These are phyloP conservation scores for Vigna hirtella DNA, from an alignment of 306 rosid species.

Conservation along the genomic window DNA sequence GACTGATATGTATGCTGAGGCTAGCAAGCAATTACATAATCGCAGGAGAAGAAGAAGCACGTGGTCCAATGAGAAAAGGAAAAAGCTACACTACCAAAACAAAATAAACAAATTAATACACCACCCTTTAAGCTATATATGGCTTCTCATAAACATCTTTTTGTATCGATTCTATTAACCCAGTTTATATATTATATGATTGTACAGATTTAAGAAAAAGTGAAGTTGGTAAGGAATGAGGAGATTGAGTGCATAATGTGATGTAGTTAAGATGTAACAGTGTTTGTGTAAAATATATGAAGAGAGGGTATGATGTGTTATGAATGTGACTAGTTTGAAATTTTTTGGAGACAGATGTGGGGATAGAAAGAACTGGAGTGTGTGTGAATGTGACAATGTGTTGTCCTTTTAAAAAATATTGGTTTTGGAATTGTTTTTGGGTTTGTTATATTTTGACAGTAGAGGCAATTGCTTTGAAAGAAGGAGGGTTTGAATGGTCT, in stretches of 20 bases:
- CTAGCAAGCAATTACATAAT: conserved; percentile 39
- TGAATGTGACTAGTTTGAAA: background rate
- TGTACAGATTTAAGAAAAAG: no score
- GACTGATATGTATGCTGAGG: conserved; percentile 24
- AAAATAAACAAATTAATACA: conserved; percentile 1
- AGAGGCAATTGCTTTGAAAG: conserved; percentile 30
- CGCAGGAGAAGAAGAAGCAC: conserved; percentile 45
- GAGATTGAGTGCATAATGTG: no score
- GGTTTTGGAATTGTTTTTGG: background rate
- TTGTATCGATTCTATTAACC: conserved; percentile 26
- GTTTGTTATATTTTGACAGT: conserved; percentile 1
- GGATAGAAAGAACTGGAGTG: background rate
- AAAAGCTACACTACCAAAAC: conserved; percentile 29
- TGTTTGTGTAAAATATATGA: no score
- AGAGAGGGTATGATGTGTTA: no score
- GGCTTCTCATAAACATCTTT: conserved; percentile 43
- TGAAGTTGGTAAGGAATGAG: no score
- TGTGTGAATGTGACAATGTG: background rate
- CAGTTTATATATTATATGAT: background rate
- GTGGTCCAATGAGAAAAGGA: conserved; percentile 52
- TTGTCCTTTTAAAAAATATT: no score
- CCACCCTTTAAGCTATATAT: conserved; percentile 40
- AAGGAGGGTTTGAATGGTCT: conserved; percentile 68
- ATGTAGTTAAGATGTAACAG: no score
- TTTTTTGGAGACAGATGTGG: background rate